These are phyloP conservation scores for Neospora caninum DNA, from an alignment of 169 alveolate species.

Conservation along the genomic window DNA sequence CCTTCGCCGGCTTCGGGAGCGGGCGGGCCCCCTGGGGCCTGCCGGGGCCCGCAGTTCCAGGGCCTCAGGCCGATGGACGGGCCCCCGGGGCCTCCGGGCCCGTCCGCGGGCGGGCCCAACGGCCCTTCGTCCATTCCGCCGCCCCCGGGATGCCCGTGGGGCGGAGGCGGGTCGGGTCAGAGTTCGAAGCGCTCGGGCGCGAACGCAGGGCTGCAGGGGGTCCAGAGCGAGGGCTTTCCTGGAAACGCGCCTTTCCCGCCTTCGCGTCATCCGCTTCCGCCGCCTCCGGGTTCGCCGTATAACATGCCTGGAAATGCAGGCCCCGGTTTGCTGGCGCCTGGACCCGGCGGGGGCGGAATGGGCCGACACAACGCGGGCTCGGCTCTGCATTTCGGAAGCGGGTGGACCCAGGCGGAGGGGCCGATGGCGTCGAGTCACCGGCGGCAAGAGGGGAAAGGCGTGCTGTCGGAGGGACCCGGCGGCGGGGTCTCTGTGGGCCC, in stretches of 20 bases:
- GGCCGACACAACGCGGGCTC: neutral
- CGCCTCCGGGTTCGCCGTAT: neutral
- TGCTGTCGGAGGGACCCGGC: neutral
- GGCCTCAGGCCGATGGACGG: neutral
- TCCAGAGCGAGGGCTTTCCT: neutral
- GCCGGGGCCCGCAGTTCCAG: neutral
- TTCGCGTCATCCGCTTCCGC: neutral
- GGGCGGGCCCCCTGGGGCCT: neutral
- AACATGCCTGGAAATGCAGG: neutral
- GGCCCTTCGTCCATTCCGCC: conserved; percentile 24
- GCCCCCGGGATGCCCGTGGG: conserved; percentile 47
- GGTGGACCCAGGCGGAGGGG: too few relatives aligned
- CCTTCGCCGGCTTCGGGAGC: neutral
- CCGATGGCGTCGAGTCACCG: neutral
- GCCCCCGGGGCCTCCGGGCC: conserved; percentile 31
- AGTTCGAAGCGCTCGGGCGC: neutral
- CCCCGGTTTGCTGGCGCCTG: neutral
- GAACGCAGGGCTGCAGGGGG: neutral
- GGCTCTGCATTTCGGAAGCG: too few relatives aligned
- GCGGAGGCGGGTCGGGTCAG: neutral
- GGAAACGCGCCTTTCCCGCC: neutral
- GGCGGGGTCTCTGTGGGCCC: neutral
- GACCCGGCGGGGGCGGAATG: neutral
- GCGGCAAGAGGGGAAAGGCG: neutral
- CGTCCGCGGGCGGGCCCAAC: conserved; percentile 5